Conservation (phyloP, 495 filamentous ascomycete genomes). For the Podospora didyma region DNA sequence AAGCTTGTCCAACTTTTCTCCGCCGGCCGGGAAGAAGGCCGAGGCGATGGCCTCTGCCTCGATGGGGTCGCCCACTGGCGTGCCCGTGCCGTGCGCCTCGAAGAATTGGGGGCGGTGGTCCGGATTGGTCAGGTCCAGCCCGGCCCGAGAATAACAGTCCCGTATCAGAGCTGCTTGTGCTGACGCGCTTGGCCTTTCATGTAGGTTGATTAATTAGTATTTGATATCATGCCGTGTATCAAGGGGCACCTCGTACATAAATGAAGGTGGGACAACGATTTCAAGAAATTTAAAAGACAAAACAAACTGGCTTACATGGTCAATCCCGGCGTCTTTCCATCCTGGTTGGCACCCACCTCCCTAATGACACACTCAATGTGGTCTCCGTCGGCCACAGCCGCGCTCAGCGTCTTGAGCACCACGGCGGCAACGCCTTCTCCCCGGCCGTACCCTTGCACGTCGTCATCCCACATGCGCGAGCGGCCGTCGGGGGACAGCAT, state of each 20-base stretch:
- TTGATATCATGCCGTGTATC: too few relatives aligned
- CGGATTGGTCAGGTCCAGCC: constrained; percentile 22
- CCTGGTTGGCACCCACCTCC: constrained; percentile 48
- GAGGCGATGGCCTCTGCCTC: constrained; percentile 39
- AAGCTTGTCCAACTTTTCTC: constrained; percentile 24
- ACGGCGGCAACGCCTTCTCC: constrained; percentile 55
- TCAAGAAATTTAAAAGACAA: too few relatives aligned
- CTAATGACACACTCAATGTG: constrained; percentile 57
- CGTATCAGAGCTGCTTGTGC: constrained; percentile 51
- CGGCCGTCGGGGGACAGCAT: constrained; percentile 30
- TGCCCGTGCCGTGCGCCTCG: constrained; percentile 37
- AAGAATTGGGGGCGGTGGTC: constrained; percentile 40
- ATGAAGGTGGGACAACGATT: too few relatives aligned
- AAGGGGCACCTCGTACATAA: too few relatives aligned
- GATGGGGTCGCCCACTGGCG: constrained; percentile 6
- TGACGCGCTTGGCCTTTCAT: constrained; percentile 46
- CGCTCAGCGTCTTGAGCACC: constrained; percentile 48
- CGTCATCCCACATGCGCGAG: constrained; percentile 54
- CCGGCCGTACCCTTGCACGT: constrained; percentile 58
- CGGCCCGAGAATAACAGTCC: constrained; percentile 39
- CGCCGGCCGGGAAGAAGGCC: constrained; percentile 22
- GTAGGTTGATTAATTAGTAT: too few relatives aligned
- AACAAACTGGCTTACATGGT: too few relatives aligned
- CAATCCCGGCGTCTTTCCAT: constrained; percentile 46
- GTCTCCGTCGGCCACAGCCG: constrained; percentile 45